Percentiles rank a stretch among this genome's conserved stretches.
Conservation (phyloP, 331 rosid species). For the Quercus phellos region DNA sequence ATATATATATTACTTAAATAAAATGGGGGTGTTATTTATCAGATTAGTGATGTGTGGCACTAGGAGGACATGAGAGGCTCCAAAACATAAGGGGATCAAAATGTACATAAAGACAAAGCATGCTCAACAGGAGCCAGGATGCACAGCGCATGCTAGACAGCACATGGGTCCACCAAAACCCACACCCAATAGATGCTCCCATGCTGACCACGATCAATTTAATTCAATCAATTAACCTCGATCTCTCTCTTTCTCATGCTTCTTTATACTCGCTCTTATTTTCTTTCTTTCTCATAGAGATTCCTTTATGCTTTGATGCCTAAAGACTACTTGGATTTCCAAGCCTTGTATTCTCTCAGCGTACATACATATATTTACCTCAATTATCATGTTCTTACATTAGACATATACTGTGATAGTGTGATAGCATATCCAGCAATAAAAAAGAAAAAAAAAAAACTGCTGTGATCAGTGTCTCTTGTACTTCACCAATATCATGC, state of each 20-base stretch:
- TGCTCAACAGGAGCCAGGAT: conserved; percentile 60
- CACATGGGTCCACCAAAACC: conserved; percentile 63
- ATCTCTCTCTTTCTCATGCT: background rate
- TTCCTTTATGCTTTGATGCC: background rate
- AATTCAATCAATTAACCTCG: background rate
- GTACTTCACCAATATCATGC: background rate
- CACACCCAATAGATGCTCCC: conserved; percentile 24
- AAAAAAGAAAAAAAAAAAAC: background rate
- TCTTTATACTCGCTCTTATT: background rate
- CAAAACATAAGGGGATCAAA: conserved; percentile 17
- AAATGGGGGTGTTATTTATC: background rate
- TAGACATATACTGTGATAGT: background rate
- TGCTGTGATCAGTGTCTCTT: background rate
- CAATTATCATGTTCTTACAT: no score
- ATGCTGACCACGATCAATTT: conserved; percentile 29
- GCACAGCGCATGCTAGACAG: conserved; percentile 85
- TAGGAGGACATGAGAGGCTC: conserved; percentile 1
- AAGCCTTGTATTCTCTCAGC: no score
- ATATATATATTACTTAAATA: background rate
- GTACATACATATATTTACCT: no score
- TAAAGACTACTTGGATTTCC: background rate
- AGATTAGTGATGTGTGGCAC: conserved; percentile 12
- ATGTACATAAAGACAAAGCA: conserved; percentile 65
- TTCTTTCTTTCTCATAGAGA: background rate
- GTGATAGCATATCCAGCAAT: background rate